Percentiles rank a stretch among this genome's conserved stretches.
These are phyloP conservation scores for Quercus bicolor DNA, from an alignment of 306 rosid species.

Conservation along the genomic window DNA sequence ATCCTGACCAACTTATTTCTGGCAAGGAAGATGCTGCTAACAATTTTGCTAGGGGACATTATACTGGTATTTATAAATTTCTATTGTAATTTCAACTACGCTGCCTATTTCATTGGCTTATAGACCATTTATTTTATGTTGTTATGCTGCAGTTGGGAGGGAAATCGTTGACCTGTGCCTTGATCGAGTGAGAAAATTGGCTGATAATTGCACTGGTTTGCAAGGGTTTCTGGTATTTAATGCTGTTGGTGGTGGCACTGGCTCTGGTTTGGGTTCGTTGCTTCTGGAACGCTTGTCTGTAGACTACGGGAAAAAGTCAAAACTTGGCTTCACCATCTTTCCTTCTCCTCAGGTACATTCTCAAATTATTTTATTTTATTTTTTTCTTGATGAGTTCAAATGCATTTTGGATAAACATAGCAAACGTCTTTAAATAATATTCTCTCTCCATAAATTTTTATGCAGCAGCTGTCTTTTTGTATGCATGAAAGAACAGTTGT, in stretches of 20 bases:
- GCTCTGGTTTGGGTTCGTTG: slow-evolving; percentile 73
- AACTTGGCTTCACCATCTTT: slow-evolving; percentile 67
- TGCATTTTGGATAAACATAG: neutral
- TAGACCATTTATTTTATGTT: slow-evolving; percentile 19
- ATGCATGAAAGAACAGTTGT: neutral
- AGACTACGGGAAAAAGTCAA: slow-evolving; percentile 71
- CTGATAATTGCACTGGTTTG: slow-evolving; percentile 75
- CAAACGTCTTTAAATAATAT: neutral
- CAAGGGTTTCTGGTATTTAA: slow-evolving; percentile 73
- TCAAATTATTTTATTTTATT: neutral
- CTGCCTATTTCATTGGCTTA: slow-evolving; percentile 7
- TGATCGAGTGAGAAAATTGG: slow-evolving; percentile 57
- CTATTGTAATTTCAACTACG: slow-evolving; percentile 4
- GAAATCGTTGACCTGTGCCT: slow-evolving; percentile 64
- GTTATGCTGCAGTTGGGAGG: slow-evolving; percentile 55
- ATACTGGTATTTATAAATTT: slow-evolving; percentile 43
- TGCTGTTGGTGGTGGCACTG: slow-evolving; percentile 87
- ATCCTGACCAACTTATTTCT: slow-evolving; percentile 69
- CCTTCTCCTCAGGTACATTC: slow-evolving; percentile 76
- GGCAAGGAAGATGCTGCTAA: slow-evolving; percentile 84
- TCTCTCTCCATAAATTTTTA: neutral
- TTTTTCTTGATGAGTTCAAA: neutral
- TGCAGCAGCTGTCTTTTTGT: neutral
- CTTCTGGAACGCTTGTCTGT: slow-evolving; percentile 66
- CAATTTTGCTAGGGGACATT: slow-evolving; percentile 73